Conservation (phyloP, 2,329 filamentous ascomycete species). For the Helicocarpus griseus region DNA sequence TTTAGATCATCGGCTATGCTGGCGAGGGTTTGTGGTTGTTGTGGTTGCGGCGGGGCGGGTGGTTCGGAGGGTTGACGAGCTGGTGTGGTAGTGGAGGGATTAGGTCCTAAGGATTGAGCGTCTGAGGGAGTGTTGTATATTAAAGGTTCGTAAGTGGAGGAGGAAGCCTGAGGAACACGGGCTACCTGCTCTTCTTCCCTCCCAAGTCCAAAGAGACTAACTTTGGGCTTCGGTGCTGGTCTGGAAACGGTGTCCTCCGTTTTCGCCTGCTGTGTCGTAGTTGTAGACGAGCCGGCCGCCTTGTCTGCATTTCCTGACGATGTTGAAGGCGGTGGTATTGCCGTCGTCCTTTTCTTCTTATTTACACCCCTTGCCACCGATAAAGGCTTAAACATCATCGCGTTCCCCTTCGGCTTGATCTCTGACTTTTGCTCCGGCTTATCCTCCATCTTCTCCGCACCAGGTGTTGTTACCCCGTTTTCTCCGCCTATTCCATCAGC, state of each 20-base stretch:
- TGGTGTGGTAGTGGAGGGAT: slow-evolving; percentile 2
- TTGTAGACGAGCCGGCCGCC: slow-evolving; percentile 9
- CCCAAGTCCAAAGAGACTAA: slow-evolving; percentile 35
- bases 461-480: no score
- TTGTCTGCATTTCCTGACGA: slow-evolving; percentile 9
- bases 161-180: slow-evolving; percentile 5
- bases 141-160: slow-evolving; percentile 29
- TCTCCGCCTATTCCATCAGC: slow-evolving; percentile 14
- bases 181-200: slow-evolving; percentile 17
- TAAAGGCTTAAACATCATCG: slow-evolving; percentile 79
- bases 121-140: slow-evolving; percentile 25
- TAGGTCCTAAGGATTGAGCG: slow-evolving; percentile 3
- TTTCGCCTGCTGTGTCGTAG: slow-evolving; percentile 9
- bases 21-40: slow-evolving; percentile 47
- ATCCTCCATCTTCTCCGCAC: slow-evolving; percentile 16
- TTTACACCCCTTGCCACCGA: slow-evolving; percentile 68
- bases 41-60: not conserved
- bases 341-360: slow-evolving; percentile 50
- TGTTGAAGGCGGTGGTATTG: slow-evolving; percentile 18
- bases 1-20: slow-evolving; percentile 68
- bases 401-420: slow-evolving; percentile 57
- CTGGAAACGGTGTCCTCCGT: slow-evolving; percentile 9
- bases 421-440: slow-evolving; percentile 22
- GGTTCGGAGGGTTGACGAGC: not conserved
- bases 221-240: slow-evolving; percentile 30